Evolutionary conservation across 2,329 filamentous ascomycete species (phyloP).

Genomic region (Claviceps arundinis): DNA sequence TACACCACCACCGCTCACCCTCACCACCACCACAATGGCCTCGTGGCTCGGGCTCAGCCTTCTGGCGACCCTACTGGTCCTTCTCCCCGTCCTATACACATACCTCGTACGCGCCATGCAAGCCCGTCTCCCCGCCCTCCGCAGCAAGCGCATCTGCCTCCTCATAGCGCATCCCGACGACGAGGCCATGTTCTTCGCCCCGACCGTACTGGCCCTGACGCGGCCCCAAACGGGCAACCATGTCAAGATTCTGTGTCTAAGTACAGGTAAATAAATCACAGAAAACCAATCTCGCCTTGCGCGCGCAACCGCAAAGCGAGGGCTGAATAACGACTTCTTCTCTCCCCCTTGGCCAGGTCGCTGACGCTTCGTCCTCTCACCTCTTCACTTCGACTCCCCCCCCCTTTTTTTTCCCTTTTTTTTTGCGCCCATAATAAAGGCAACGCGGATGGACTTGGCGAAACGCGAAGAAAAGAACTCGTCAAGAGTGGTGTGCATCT

Average conservation of each 20-base stretch:
- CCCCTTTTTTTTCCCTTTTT: too few relatives aligned
- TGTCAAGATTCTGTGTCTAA: slow-evolving; percentile 86
- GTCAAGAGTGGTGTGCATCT: slow-evolving; percentile 65
- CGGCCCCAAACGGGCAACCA: slow-evolving; percentile 71
- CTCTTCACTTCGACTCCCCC: too few relatives aligned
- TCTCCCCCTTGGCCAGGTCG: neutral
- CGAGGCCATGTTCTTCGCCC: slow-evolving; percentile 98
- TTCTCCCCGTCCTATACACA: slow-evolving; percentile 27
- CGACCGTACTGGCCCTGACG: slow-evolving; percentile 74
- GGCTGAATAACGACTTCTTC: too few relatives aligned
- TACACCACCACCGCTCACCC: neutral
- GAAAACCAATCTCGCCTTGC: too few relatives aligned
- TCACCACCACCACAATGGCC: slow-evolving; percentile 1
- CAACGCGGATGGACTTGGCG: slow-evolving; percentile 76
- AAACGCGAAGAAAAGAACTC: slow-evolving; percentile 71
- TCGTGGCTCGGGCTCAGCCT: slow-evolving; percentile 4
- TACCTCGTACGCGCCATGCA: slow-evolving; percentile 34
- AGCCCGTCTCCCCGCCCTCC: slow-evolving; percentile 49
- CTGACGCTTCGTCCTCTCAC: neutral
- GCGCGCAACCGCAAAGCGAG: too few relatives aligned
- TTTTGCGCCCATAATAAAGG: slow-evolving; percentile 29
- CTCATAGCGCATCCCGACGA: slow-evolving; percentile 96
- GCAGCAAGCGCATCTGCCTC: slow-evolving; percentile 77
- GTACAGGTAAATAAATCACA: slow-evolving; percentile 45
- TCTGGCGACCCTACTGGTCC: slow-evolving; percentile 5